These are phyloP conservation scores for Aspergillus oerlinghausenensis DNA, from an alignment of 2,329 filamentous ascomycete species.

Conservation along the genomic window DNA sequence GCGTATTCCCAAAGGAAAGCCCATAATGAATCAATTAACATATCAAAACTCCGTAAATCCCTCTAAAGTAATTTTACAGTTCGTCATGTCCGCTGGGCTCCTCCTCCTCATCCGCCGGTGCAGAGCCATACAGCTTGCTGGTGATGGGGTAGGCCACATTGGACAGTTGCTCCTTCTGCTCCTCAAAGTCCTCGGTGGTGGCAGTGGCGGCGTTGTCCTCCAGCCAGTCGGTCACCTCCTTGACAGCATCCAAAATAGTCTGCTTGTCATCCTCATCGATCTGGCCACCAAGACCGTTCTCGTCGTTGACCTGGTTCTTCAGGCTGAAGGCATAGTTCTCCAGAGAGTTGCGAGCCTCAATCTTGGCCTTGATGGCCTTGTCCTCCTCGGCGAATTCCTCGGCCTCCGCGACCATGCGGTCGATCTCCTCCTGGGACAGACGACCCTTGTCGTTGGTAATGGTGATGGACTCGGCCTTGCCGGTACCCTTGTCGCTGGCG, in stretches of 20 bases:
- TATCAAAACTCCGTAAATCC: slow-evolving; percentile 34
- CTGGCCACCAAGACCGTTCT: slow-evolving; percentile 96
- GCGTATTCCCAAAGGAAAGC: slow-evolving; percentile 14
- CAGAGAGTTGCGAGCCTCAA: slow-evolving; percentile 90
- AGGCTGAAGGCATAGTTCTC: slow-evolving; percentile 99
- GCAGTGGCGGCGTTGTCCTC: slow-evolving; percentile 88
- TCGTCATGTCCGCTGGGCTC: slow-evolving; percentile 69
- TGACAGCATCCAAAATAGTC: slow-evolving; percentile 87
- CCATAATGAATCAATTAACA: slow-evolving; percentile 21
- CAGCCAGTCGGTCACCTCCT: slow-evolving; percentile 95
- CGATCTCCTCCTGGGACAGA: slow-evolving; percentile 92
- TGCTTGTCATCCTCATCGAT: slow-evolving; percentile 99
- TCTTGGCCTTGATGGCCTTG: slow-evolving; percentile 95
- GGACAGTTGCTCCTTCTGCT: slow-evolving; percentile 99
- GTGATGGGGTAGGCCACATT: slow-evolving; percentile 98
- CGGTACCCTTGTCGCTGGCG: slow-evolving; percentile 95
- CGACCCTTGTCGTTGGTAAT: slow-evolving; percentile 99
- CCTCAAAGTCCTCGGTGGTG: slow-evolving; percentile 89
- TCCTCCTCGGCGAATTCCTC: slow-evolving; percentile 99
- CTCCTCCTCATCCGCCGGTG: slow-evolving; percentile 63
- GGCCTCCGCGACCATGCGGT: slow-evolving; percentile 97
- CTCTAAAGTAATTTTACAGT: slow-evolving; percentile 56
- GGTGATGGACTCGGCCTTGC: slow-evolving; percentile 94
- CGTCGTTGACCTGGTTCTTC: slow-evolving; percentile 98
- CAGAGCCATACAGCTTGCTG: slow-evolving; percentile 85